Percentiles rank a stretch among this genome's conserved stretches.
phyloP scores from a whole-genome alignment of 1,284 basidiomycete genomes.

The Trichosporon ovoides region DNA sequence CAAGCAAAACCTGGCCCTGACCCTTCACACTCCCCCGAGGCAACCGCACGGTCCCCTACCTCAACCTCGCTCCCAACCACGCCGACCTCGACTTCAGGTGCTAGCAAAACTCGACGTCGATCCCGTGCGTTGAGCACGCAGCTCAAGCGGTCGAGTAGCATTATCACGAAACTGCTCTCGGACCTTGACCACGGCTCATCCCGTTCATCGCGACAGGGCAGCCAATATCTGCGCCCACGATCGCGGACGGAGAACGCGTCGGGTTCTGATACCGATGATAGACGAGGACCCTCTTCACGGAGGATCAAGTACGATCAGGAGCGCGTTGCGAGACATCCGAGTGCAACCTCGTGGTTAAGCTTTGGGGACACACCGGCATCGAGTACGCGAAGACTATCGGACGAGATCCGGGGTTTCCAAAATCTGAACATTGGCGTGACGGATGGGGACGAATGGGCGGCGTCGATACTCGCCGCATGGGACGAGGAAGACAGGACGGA shows the following conservation, averaged over 20 bases:
- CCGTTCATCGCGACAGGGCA: background rate
- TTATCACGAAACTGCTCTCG: conserved; percentile 15
- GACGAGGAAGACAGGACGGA: conserved; percentile 7
- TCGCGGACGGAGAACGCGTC: background rate
- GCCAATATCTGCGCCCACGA: background rate
- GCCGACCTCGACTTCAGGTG: background rate
- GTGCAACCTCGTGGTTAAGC: background rate
- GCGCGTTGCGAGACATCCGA: background rate
- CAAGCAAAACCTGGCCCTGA: background rate
- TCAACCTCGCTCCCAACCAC: conserved; percentile 1
- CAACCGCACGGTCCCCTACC: background rate
- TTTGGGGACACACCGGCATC: background rate
- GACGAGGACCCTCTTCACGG: background rate
- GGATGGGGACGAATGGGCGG: conserved; percentile 33
- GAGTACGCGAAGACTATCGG: conserved; percentile 27
- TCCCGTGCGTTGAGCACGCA: background rate
- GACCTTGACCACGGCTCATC: conserved; percentile 9
- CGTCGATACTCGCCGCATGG: conserved; percentile 26
- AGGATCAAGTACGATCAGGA: background rate
- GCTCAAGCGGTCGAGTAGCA: conserved; percentile 10
- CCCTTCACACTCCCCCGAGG: background rate
- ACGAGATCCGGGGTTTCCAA: conserved; percentile 35
- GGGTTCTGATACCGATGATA: background rate
- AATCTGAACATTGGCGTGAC: conserved; percentile 19
- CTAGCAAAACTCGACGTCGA: background rate